These are phyloP conservation scores for Zizania palustris DNA, from an alignment of 202 grass and related monocot species.

Conservation along the genomic window DNA sequence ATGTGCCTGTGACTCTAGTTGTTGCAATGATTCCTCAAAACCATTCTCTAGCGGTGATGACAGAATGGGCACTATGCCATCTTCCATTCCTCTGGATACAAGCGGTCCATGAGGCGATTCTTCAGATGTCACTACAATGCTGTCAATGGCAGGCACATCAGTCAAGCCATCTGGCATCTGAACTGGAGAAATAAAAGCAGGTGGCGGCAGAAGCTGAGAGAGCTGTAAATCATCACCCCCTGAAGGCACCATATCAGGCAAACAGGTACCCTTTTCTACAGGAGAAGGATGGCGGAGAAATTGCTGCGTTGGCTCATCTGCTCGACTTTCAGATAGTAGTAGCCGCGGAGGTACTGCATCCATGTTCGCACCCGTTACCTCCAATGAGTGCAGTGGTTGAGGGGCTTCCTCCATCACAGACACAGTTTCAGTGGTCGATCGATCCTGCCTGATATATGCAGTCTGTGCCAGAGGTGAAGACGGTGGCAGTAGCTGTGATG, in stretches of 20 bases:
- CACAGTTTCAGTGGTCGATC: background rate
- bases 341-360: background rate
- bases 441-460: conserved; percentile 10
- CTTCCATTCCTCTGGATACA: conserved; percentile 20
- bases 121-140: conserved; percentile 24
- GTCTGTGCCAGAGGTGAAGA: conserved; percentile 7
- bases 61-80: conserved; percentile 33
- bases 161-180: conserved; percentile 37
- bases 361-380: conserved; percentile 28
- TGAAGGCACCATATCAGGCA: conserved; percentile 11
- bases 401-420: conserved; percentile 33
- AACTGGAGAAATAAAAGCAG: conserved; percentile 25
- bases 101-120: background rate
- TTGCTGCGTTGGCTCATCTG: conserved; percentile 29
- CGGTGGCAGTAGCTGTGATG: conserved; percentile 14
- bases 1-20: conserved; percentile 27
- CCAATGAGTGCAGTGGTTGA: background rate
- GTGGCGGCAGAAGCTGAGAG: background rate
- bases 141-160: conserved; percentile 22
- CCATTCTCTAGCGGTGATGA: conserved; percentile 27
- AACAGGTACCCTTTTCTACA: conserved; percentile 31
- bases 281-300: background rate
- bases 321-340: conserved; percentile 1
- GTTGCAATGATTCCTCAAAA: conserved; percentile 16
- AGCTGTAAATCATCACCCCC: conserved; percentile 34